Conservation (phyloP, 352 stramenopile species). For the Pythium aphanidermatum region DNA sequence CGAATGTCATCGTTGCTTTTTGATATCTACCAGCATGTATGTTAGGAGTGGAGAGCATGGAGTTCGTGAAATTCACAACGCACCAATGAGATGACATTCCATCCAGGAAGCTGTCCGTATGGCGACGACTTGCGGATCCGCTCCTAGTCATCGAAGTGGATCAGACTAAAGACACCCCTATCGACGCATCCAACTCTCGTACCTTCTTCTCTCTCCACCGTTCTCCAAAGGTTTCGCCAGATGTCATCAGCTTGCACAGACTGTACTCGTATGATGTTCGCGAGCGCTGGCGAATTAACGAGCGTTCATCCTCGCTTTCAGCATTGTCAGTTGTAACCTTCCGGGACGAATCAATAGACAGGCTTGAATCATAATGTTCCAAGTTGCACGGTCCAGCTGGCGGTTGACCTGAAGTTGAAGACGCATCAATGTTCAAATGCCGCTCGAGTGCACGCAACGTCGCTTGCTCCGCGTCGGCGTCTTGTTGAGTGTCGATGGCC, state of each 20-base stretch:
- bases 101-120: conserved; percentile 83
- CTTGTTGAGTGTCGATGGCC: conserved; percentile 11
- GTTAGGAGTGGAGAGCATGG: too few species aligned
- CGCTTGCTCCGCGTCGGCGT: conserved; percentile 4
- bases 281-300: conserved; percentile 49
- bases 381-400: too few species aligned
- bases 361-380: neutral
- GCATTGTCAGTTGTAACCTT: neutral
- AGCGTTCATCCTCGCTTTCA: conserved; percentile 18
- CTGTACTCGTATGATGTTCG: conserved; percentile 62
- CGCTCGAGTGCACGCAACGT: conserved; percentile 14
- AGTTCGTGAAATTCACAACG: too few species aligned
- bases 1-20: conserved; percentile 99
- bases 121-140: conserved; percentile 83
- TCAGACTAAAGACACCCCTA: too few species aligned
- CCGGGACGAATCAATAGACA: neutral
- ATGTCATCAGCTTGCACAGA: conserved; percentile 53
- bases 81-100: conserved; percentile 90
- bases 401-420: neutral
- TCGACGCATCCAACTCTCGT: too few species aligned
- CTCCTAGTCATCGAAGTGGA: conserved; percentile 21
- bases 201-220: conserved; percentile 93
- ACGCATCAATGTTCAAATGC: conserved; percentile 8
- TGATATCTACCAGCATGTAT: too few species aligned
- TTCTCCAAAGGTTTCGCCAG: conserved; percentile 85